Conservation (phyloP, 345 rosid species). For the Orychophragmus violaceus region DNA sequence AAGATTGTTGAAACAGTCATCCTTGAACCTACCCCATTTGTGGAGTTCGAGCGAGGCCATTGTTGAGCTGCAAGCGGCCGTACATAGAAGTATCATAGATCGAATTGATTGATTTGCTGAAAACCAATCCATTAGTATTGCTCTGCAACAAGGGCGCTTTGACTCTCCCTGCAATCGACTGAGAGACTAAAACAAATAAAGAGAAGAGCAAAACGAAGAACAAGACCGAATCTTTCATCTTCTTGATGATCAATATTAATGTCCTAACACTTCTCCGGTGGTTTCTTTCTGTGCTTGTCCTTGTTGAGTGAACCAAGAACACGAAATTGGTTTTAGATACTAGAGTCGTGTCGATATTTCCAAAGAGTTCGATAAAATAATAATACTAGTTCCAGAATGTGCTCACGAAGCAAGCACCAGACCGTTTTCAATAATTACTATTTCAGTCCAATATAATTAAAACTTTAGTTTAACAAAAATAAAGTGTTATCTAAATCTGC, state of each 20-base stretch:
- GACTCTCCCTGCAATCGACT: constrained; percentile 40
- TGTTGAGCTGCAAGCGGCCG: constrained; percentile 71
- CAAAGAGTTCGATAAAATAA: background rate
- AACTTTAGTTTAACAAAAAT: background rate
- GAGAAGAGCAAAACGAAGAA: constrained; percentile 23
- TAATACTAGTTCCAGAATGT: constrained; percentile 1
- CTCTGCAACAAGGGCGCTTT: constrained; percentile 40
- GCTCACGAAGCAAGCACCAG: background rate
- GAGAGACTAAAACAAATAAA: constrained; percentile 24
- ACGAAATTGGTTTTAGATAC: background rate
- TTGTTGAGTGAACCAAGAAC: background rate
- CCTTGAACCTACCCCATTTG: constrained; percentile 69
- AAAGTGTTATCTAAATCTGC: background rate
- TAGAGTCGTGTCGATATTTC: constrained; percentile 23
- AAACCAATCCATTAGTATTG: constrained; percentile 27
- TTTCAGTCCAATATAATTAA: background rate
- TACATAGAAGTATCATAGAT: constrained; percentile 73
- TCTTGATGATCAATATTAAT: constrained; percentile 19
- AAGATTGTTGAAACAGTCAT: too few species aligned
- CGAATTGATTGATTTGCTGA: constrained; percentile 37
- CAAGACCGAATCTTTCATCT: background rate
- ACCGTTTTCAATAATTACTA: constrained; percentile 2
- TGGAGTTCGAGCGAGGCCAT: constrained; percentile 84
- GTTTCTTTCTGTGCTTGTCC: background rate
- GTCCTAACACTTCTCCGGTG: background rate